Base-by-base conservation (phyloP, 2,329 filamentous ascomycete species). In the Ilyonectria robusta region DNA sequence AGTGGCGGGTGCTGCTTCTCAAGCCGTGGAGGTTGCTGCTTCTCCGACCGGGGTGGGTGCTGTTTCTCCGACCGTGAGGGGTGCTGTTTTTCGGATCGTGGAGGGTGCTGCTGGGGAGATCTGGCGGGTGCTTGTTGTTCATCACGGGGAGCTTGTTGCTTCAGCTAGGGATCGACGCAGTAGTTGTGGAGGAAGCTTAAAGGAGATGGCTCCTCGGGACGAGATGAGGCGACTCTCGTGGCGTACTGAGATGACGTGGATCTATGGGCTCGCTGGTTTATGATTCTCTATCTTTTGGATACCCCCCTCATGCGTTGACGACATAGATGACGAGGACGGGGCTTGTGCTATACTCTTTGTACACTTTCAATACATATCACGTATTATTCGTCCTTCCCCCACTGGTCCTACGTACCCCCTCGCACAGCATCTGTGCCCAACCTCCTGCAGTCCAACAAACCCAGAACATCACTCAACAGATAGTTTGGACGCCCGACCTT, bases 1-100 rank as follows among this genome's bases (percentile, higher is more conserved):
- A 66, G 58, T 29, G 63, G 63, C 29, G 63, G 63, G 6, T 66
- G 63, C 37, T 66, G 63, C 26, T 65, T 61, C 46, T 65, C 62
- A n/a, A 60, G 56, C 50, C 62, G 56, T 15, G 62, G 62, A 3
- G 62, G 56, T 15, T 65, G 62, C 17, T 65, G 62, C 33, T 65
- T 60, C 57, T 60, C 56, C 3, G 57, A 65, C 44, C 44, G 62
- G 46, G 62, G 50, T 6, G 62, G 47, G 1, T 65, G 62, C n/a
- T 65, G 56, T 31, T 65, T 65, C 50, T 65, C 62, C 13, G 62
- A 65, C 21, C 62, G 62, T 5, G 57, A 56, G 31, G 62, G 57
- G 1, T 65, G 62, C 17, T 65, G 62, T 29, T 65, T 61, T 31
- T 66, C 63, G 7, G 63, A 66, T 58, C 51, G 63, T 2, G 63